Evolutionary conservation across 176 grass and related monocot genomes (phyloP).

Genomic region (Dendrocalamus sinicus): DNA sequence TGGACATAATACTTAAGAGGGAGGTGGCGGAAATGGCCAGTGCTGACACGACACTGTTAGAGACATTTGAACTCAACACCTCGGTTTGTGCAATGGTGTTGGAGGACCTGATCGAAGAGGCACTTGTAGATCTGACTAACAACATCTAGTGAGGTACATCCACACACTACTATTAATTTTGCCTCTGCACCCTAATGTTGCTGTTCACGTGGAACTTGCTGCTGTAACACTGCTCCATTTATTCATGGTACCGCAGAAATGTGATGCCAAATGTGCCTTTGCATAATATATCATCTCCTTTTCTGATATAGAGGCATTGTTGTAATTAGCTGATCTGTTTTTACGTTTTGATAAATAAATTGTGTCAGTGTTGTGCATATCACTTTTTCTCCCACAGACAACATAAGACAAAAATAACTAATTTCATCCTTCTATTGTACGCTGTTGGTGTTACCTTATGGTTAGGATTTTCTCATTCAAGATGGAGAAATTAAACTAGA

Average conservation of each 20-base stretch:
- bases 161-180: conserved; percentile 50
- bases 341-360: conserved; percentile 29
- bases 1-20: conserved; percentile 75
- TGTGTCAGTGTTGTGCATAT: conserved; percentile 12
- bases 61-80: conserved; percentile 61
- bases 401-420: not conserved
- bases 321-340: conserved; percentile 44
- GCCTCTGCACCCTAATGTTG: conserved; percentile 38
- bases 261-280: conserved; percentile 46
- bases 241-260: conserved; percentile 45
- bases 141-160: conserved; percentile 60
- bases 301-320: conserved; percentile 13
- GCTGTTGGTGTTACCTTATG: conserved; percentile 5
- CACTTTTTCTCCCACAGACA: not conserved
- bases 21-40: conserved; percentile 54
- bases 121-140: conserved; percentile 60
- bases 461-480: conserved; percentile 22
- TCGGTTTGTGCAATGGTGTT: conserved; percentile 59
- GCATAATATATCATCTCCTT: conserved; percentile 29
- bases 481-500: conserved; percentile 16
- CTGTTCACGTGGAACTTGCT: conserved; percentile 41
- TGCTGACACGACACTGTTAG: conserved; percentile 45
- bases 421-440: conserved; percentile 23
- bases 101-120: conserved; percentile 70
- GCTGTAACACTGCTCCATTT: conserved; percentile 59